A percentile compares a stretch with the other conserved stretches of the same genome.
phyloP scores from a whole-genome alignment of 768 basidiomycete genomes.

The Auriculariales sp. region DNA sequence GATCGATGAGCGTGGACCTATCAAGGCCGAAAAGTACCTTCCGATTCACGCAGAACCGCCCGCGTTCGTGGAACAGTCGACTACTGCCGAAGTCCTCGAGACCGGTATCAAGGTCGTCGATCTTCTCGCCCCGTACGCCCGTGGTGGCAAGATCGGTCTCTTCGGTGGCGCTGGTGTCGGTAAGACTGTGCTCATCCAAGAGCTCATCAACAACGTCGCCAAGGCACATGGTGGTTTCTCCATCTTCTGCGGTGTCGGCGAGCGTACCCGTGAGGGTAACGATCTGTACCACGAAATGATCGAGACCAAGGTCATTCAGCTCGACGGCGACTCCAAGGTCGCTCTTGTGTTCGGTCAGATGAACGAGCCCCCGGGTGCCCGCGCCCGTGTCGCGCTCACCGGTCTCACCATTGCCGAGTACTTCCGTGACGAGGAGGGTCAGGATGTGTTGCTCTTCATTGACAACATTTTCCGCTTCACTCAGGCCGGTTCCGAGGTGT shows the following conservation, averaged over 20 bases:
- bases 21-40: slow-evolving; percentile 81
- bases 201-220: slow-evolving; percentile 99
- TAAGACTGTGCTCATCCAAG: slow-evolving; percentile 98
- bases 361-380: slow-evolving; percentile 99
- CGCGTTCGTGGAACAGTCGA: slow-evolving; percentile 95
- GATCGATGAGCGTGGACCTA: slow-evolving; percentile 98
- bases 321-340: slow-evolving; percentile 99
- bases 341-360: slow-evolving; percentile 99
- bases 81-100: slow-evolving; percentile 95
- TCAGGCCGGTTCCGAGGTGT: slow-evolving; percentile 99
- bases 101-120: slow-evolving; percentile 99
- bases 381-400: slow-evolving; percentile 99
- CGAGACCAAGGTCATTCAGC: slow-evolving; percentile 99
- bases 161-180: slow-evolving; percentile 99
- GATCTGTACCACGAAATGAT: slow-evolving; percentile 99
- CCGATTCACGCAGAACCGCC: slow-evolving; percentile 98
- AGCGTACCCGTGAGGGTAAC: slow-evolving; percentile 99
- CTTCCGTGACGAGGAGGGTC: slow-evolving; percentile 99
- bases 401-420: slow-evolving; percentile 99
- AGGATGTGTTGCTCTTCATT: slow-evolving; percentile 99
- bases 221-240: slow-evolving; percentile 99
- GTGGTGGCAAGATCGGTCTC: slow-evolving; percentile 99
- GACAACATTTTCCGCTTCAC: slow-evolving; percentile 99
- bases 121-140: slow-evolving; percentile 96
- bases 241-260: slow-evolving; percentile 98